These are phyloP conservation scores for Graphiopsis chlorocephala DNA, from an alignment of 2,329 filamentous ascomycete species.

Conservation along the genomic window DNA sequence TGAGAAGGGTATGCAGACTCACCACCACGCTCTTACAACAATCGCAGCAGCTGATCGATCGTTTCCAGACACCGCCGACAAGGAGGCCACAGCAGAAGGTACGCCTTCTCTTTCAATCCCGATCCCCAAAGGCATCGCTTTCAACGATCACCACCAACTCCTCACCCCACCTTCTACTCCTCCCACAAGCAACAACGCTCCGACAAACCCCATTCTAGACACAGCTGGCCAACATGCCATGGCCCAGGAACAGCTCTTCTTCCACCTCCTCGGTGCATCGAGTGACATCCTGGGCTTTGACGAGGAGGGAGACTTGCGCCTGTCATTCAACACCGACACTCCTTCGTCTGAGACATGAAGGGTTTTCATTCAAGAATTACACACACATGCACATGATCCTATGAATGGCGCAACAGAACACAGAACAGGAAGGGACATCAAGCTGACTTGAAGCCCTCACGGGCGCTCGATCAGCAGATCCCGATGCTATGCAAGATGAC, in stretches of 20 bases:
- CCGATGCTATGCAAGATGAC: slow-evolving; percentile 15
- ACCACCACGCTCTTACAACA: neutral
- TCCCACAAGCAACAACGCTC: neutral
- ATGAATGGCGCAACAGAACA: neutral
- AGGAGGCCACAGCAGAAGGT: slow-evolving; percentile 12
- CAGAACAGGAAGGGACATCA: slow-evolving; percentile 1
- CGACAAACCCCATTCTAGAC: slow-evolving; percentile 35
- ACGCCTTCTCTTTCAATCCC: slow-evolving; percentile 17
- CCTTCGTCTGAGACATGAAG: neutral
- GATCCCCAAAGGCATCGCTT: slow-evolving; percentile 15
- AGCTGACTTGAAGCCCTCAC: slow-evolving; percentile 15
- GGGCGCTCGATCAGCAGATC: slow-evolving; percentile 16
- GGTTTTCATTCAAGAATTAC: neutral
- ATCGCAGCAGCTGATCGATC: neutral
- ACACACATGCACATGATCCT: neutral
- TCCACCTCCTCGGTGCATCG: slow-evolving; percentile 38
- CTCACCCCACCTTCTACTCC: slow-evolving; percentile 18
- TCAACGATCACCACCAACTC: slow-evolving; percentile 15
- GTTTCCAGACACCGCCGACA: slow-evolving; percentile 1
- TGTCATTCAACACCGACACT: slow-evolving; percentile 22
- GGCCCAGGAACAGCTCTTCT: slow-evolving; percentile 36
- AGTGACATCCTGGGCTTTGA: slow-evolving; percentile 41
- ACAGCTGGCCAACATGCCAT: slow-evolving; percentile 30
- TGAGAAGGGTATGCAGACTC: slow-evolving; percentile 37
- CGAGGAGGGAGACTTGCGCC: slow-evolving; percentile 33